These are phyloP conservation scores for Candida labiduridarum DNA, from an alignment of 1,139 yeast genomes.

Conservation along the genomic window DNA sequence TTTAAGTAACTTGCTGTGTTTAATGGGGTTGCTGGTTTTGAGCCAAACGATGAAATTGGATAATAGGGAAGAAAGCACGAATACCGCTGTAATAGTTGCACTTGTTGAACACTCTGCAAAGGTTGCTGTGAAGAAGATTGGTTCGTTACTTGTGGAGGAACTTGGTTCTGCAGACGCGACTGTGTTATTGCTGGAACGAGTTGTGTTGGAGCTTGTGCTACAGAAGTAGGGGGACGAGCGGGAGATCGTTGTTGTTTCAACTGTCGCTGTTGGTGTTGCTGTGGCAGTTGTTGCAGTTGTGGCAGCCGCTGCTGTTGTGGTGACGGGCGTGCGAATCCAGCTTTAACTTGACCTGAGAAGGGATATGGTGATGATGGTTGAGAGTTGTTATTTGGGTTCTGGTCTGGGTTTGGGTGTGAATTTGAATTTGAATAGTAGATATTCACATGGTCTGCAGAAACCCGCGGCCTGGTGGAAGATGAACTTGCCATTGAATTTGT, in stretches of 20 bases:
- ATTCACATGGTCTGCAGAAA: neutral
- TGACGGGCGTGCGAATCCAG: no score
- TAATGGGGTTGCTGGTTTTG: neutral
- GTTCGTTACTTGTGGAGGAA: neutral
- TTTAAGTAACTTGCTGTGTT: neutral
- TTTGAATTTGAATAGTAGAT: neutral
- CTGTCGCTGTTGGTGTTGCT: no score
- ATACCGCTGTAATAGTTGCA: neutral
- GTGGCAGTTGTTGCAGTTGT: no score
- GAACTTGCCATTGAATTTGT: neutral
- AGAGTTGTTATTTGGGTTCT: neutral
- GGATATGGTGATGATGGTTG: conserved; percentile 7
- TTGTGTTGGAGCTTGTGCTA: neutral
- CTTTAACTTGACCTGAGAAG: neutral
- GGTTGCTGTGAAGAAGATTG: neutral
- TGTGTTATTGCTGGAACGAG: neutral
- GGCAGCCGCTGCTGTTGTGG: neutral
- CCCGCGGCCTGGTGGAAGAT: neutral
- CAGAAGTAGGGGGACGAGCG: neutral
- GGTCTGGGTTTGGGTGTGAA: no score
- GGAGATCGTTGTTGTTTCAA: no score
- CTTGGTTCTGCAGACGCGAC: neutral
- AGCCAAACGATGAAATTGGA: neutral
- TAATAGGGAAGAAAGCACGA: neutral
- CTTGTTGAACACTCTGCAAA: neutral